These are phyloP conservation scores for Colletotrichum horii DNA, from an alignment of 2,329 filamentous ascomycete species.

Conservation along the genomic window DNA sequence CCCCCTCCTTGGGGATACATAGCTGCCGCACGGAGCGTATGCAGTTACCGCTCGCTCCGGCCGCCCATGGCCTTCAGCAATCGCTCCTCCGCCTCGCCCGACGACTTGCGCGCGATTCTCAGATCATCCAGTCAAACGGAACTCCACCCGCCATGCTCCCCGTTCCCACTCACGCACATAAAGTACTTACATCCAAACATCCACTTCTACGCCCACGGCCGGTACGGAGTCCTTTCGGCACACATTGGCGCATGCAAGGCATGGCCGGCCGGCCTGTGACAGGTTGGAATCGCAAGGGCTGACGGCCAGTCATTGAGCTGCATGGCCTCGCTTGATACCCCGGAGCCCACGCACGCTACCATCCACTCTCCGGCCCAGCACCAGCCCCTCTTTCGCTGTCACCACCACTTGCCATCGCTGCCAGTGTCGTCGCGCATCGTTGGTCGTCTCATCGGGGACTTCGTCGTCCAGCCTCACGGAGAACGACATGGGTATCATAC, in stretches of 20 bases:
- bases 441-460: background rate
- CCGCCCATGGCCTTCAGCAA: background rate
- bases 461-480: background rate
- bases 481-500: slow-evolving; percentile 13
- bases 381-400: background rate
- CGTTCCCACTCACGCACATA: slow-evolving; percentile 13
- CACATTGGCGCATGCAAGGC: slow-evolving; percentile 6
- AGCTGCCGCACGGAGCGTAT: background rate
- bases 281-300: background rate
- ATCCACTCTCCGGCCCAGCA: background rate
- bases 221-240: background rate
- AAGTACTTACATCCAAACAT: slow-evolving; percentile 3
- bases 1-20: background rate
- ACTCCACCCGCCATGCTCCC: slow-evolving; percentile 6
- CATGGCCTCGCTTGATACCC: slow-evolving; percentile 4
- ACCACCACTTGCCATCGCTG: background rate
- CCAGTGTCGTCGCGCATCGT: background rate
- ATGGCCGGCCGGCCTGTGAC: slow-evolving; percentile 3
- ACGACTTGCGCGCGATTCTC: background rate
- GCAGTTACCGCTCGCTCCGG: background rate
- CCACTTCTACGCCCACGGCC: slow-evolving; percentile 13
- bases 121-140: slow-evolving; percentile 9
- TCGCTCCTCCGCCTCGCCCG: background rate
- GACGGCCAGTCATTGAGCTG: background rate
- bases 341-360: slow-evolving; percentile 8